Percentiles rank a stretch among this genome's conserved stretches.
Evolutionary conservation across 179 eudicot genomes (phyloP).

Genomic region (Spergularia azorica): DNA sequence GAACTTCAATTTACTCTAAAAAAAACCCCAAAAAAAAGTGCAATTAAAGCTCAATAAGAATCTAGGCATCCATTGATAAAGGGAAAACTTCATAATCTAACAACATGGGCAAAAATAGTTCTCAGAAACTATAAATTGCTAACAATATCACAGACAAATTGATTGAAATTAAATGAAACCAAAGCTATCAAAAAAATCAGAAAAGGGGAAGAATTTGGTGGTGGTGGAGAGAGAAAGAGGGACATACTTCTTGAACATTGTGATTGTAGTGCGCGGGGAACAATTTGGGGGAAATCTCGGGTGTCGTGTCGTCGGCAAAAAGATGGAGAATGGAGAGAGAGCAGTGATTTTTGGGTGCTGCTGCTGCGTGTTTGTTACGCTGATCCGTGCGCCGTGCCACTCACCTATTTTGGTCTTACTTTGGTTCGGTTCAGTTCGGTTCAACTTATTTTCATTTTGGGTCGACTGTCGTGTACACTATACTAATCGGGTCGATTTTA

Average conservation of each 20-base stretch:
- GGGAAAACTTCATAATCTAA: neutral
- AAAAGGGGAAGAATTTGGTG: too few relatives aligned
- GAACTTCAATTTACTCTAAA: neutral
- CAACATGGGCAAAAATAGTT: neutral
- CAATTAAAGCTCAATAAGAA: neutral
- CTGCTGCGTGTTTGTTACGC: neutral
- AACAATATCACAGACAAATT: neutral
- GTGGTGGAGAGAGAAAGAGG: neutral
- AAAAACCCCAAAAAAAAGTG: neutral
- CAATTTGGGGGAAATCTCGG: neutral
- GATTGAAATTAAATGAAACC: neutral
- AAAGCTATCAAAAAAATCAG: neutral
- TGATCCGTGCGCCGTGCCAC: neutral
- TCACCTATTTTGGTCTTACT: neutral
- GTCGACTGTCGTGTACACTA: too few relatives aligned
- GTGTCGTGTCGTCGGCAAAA: neutral
- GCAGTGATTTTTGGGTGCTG: neutral
- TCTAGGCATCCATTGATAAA: neutral
- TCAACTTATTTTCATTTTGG: too few relatives aligned
- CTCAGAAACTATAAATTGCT: neutral
- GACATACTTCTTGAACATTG: slow-evolving; percentile 15
- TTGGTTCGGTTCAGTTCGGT: too few relatives aligned
- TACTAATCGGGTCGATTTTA: too few relatives aligned
- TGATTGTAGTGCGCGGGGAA: neutral
- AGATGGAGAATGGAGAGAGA: neutral